Evolutionary conservation across 1,284 basidiomycete genomes (phyloP).

Genomic region (Irpex sp.): DNA sequence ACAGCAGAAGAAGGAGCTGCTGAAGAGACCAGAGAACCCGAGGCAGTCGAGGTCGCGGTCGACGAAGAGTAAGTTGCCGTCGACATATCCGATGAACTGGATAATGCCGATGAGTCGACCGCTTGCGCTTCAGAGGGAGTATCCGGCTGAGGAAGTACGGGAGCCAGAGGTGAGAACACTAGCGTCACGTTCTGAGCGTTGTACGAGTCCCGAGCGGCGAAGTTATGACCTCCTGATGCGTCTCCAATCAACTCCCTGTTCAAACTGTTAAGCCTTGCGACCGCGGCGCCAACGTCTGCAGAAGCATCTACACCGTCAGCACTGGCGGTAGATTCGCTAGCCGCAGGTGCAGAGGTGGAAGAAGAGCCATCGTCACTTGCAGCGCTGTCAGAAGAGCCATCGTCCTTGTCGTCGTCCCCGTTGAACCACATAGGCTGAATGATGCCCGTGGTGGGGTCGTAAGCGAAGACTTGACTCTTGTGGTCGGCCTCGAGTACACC

Average conservation of each 20-base stretch:
- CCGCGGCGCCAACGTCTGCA: conserved; percentile 16
- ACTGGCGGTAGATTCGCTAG: conserved; percentile 2
- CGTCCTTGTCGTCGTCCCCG: conserved; percentile 20
- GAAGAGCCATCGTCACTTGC: conserved; percentile 4
- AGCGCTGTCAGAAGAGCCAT: conserved; percentile 9
- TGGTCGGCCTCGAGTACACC: conserved; percentile 25
- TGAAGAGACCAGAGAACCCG: conserved; percentile 9
- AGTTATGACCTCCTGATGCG: conserved; percentile 14
- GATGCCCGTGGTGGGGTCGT: conserved; percentile 41
- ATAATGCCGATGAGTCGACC: conserved; percentile 1
- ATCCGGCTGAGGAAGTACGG: conserved; percentile 24
- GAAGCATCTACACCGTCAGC: conserved; percentile 10
- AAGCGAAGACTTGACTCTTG: conserved; percentile 58
- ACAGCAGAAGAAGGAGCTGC: conserved; percentile 12
- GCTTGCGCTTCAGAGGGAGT: conserved; percentile 3
- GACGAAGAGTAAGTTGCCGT: conserved; percentile 10
- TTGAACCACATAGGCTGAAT: conserved; percentile 52
- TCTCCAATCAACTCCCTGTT: conserved; percentile 7
- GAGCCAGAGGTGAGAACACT: conserved; percentile 37
- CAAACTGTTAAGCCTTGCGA: conserved; percentile 20
- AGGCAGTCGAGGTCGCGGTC: conserved; percentile 13
- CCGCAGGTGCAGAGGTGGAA: conserved; percentile 11
- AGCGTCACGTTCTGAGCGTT: conserved; percentile 42
- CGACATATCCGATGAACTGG: conserved; percentile 6
- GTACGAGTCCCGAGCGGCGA: conserved; percentile 11